phyloP scores from a whole-genome alignment of 2,329 filamentous ascomycete genomes.

The Chaetomiaceae sp. region DNA sequence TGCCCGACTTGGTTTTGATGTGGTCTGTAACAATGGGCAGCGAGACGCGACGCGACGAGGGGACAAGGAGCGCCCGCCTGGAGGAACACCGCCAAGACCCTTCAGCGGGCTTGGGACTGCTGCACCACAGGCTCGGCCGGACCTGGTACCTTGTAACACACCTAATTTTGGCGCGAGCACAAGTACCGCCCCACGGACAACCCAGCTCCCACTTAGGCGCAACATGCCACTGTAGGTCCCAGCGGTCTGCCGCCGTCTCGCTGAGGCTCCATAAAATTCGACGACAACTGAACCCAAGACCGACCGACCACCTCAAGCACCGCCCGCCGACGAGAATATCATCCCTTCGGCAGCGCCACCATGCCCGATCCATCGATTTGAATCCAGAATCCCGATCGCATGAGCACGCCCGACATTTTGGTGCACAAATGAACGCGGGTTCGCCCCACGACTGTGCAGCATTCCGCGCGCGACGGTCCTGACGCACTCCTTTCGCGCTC shows the following conservation, averaged over 20 bases:
- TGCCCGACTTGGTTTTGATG: no score
- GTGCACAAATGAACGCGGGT: constrained; percentile 41
- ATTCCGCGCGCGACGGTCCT: constrained; percentile 43
- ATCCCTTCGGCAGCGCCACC: constrained; percentile 38
- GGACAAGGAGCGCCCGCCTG: not conserved
- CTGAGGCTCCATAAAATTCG: constrained; percentile 33
- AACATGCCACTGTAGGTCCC: not conserved
- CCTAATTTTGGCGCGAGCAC: not conserved
- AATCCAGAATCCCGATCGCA: constrained; percentile 40
- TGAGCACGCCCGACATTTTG: constrained; percentile 32
- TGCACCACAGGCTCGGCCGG: not conserved
- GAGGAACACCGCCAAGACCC: constrained; percentile 2
- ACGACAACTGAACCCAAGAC: constrained; percentile 26
- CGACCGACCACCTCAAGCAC: constrained; percentile 24
- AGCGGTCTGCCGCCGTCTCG: no score
- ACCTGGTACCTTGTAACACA: constrained; percentile 7
- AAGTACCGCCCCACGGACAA: constrained; percentile 12
- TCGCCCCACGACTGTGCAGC: constrained; percentile 42
- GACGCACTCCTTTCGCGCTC: constrained; percentile 24
- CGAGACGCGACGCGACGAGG: constrained; percentile 14
- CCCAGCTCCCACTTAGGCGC: not conserved
- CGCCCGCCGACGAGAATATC: constrained; percentile 30
- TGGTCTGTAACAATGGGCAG: no score
- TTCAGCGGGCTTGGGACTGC: not conserved
- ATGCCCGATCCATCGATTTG: constrained; percentile 43